Percentiles rank a stretch among this genome's conserved stretches.
phyloP scores from a whole-genome alignment of 768 basidiomycete species.

The Amanita polypyramis region DNA sequence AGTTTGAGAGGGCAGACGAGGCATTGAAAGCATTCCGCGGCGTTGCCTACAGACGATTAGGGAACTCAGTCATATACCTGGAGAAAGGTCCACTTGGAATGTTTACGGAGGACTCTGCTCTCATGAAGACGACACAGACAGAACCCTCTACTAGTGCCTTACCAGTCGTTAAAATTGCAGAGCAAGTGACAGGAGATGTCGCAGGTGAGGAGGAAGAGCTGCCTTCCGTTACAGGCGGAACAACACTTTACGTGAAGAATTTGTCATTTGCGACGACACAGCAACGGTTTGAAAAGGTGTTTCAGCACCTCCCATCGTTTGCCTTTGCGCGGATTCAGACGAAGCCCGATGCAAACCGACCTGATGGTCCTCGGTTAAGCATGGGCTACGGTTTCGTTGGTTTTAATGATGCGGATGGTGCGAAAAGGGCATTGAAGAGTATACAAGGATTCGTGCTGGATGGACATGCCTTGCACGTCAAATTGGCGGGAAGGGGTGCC shows the following conservation, averaged over 20 bases:
- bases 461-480: conserved; percentile 75
- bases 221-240: conserved; percentile 46
- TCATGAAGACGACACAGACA: conserved; percentile 8
- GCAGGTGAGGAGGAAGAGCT: conserved; percentile 24
- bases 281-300: conserved; percentile 57
- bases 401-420: conserved; percentile 67
- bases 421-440: conserved; percentile 63
- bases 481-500: conserved; percentile 79
- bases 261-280: conserved; percentile 86
- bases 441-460: conserved; percentile 80
- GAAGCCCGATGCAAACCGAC: conserved; percentile 77
- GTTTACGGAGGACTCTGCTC: conserved; percentile 42
- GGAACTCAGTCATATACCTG: conserved; percentile 84
- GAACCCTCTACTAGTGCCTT: conserved; percentile 3
- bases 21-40: conserved; percentile 70
- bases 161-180: conserved; percentile 25
- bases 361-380: conserved; percentile 50
- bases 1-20: conserved; percentile 63
- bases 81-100: conserved; percentile 87
- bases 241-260: conserved; percentile 93
- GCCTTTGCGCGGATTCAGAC: conserved; percentile 85
- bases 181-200: conserved; percentile 25
- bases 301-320: conserved; percentile 70
- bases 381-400: conserved; percentile 98
- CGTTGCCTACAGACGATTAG: conserved; percentile 79